Evolutionary conservation across 108 stramenopile genomes (phyloP), one percentile per base, ranked within the genome.

Genomic region (Fragilaria crotonensis): DNA sequence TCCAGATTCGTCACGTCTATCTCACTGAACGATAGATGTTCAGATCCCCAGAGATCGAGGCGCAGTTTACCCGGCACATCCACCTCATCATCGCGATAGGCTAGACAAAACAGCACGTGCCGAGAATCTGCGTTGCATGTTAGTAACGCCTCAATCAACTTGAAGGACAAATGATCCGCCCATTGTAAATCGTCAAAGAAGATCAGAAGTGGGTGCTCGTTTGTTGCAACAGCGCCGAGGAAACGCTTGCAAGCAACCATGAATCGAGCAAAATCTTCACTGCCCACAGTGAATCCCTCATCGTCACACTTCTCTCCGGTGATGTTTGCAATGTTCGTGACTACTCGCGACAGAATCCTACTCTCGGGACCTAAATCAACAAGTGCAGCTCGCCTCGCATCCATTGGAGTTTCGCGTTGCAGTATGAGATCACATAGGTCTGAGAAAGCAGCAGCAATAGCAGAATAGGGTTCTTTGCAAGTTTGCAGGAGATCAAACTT

Each of bases 401-500:
- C 36, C 11, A 11, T 41, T 7, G 11, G 14, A 11, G 36, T 7
- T 14, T 41, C 14, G 14, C 36, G 7, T 14, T 41, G 36, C 7
- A 41, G 7, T 41, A 41, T 41, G 36, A n/a, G 58, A 28, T 25
- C 49, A 7, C 22, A 20, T 32, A 61, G 32, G 28, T 48, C 47
- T n/a, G 60, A 51, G 51, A 61, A 61, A 30, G 60, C 60, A 7
- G 48, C 4, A 19, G 29, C 60, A 30, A 61, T 28, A 18, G 45
- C 54, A 57, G 53, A 20, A 50, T 46, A 64, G 29, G 57, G 57
- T 58, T 58, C 33, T 41, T 14, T 41, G 1, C 3, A 11, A 30
- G 22, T 57, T 30, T 65, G 51, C 44, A 69, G 51, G 25, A 52
- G 54, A 62, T 75, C 66, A 50, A 75, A 67, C 49, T 70, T 67